A percentile compares a stretch with the other conserved stretches of the same genome.
Conservation (phyloP, 495 filamentous ascomycete species). For the Penicillium manginii region DNA sequence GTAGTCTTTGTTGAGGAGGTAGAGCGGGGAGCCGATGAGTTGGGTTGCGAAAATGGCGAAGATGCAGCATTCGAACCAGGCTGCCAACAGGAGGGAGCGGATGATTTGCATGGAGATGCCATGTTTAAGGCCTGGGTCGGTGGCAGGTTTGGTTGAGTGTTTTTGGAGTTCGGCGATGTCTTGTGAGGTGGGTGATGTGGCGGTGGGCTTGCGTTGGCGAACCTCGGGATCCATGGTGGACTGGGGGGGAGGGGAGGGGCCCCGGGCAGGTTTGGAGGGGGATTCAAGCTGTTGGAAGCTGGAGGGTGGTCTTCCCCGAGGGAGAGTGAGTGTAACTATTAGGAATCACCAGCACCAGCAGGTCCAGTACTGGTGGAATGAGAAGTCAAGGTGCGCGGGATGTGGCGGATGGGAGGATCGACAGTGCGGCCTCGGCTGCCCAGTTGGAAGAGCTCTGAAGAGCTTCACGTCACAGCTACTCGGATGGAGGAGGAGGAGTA, state of each 20-base stretch:
- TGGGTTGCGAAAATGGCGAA: constrained; percentile 57
- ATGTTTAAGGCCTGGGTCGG: constrained; percentile 64
- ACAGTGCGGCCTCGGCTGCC: not conserved
- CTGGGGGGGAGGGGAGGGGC: not conserved
- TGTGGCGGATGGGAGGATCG: constrained; percentile 19
- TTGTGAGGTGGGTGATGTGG: constrained; percentile 9
- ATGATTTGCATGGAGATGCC: constrained; percentile 65
- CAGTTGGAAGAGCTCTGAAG: too few relatives aligned
- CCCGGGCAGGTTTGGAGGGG: constrained; percentile 5
- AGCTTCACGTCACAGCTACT: too few relatives aligned
- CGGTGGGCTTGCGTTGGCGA: constrained; percentile 43
- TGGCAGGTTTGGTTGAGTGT: constrained; percentile 27
- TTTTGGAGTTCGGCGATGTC: constrained; percentile 21
- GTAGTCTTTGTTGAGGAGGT: constrained; percentile 60
- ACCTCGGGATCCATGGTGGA: constrained; percentile 46
- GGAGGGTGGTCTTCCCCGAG: not conserved
- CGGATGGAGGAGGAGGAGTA: not conserved
- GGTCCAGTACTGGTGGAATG: not conserved
- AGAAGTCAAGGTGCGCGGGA: constrained; percentile 6
- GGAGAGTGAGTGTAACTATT: too few relatives aligned
- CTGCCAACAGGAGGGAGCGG: constrained; percentile 62
- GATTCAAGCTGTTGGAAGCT: not conserved
- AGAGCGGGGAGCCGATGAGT: constrained; percentile 60
- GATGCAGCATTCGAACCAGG: constrained; percentile 67
- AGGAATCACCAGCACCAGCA: too few relatives aligned